Evolutionary conservation across 2,329 filamentous ascomycete species (phyloP).

Genomic region (Lachnellula occidentalis): DNA sequence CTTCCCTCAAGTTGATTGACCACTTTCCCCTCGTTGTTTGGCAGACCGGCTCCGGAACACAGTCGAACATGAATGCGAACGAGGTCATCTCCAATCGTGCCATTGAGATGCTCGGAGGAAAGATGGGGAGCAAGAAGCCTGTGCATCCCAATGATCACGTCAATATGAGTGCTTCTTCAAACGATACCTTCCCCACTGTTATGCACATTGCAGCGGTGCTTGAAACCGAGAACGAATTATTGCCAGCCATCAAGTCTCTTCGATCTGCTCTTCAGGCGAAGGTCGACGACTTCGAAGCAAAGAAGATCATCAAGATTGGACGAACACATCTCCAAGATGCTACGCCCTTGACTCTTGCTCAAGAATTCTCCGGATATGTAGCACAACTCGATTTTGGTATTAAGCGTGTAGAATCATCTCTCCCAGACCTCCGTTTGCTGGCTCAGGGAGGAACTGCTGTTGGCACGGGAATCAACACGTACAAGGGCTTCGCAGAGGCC

Average conservation of each 20-base stretch:
- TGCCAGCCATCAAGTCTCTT: constrained; percentile 77
- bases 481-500: constrained; percentile 88
- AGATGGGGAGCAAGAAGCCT: constrained; percentile 94
- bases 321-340: constrained; percentile 97
- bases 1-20: constrained; percentile 86
- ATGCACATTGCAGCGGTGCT: constrained; percentile 99
- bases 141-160: constrained; percentile 99
- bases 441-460: constrained; percentile 96
- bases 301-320: constrained; percentile 97
- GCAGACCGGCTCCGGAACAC: constrained; percentile 97
- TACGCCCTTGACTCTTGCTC: constrained; percentile 87
- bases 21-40: constrained; percentile 98
- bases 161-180: constrained; percentile 97
- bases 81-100: constrained; percentile 99
- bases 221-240: constrained; percentile 79
- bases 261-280: constrained; percentile 82
- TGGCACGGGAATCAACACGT: constrained; percentile 96
- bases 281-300: constrained; percentile 76
- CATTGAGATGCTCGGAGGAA: constrained; percentile 92
- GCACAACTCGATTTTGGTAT: constrained; percentile 90
- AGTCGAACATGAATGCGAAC: constrained; percentile 99
- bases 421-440: constrained; percentile 79
- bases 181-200: constrained; percentile 98
- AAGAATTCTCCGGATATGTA: constrained; percentile 97
- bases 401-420: constrained; percentile 73